Evolutionary conservation across 202 grass and related monocot genomes (phyloP), one percentile per base, ranked within the genome.

Genomic region (Carex sylvatica): DNA sequence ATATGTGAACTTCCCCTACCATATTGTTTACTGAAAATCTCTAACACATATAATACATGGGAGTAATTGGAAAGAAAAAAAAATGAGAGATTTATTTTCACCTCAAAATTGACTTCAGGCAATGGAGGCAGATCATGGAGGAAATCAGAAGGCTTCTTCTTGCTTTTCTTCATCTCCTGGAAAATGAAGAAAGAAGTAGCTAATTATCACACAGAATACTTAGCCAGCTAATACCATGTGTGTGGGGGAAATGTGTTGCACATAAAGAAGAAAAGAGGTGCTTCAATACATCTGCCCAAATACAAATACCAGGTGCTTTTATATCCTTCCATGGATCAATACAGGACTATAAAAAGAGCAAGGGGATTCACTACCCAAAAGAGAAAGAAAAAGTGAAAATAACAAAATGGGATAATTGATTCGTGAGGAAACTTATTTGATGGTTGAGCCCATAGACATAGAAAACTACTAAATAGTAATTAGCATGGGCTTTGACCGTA

Each of bases 111-210:
- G 52, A 66, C 52, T 30, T 83, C 60, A 72, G 91, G 91, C 9
- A 96, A 46, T 16, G 91, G 96, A 14, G 96, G 96, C 3, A 99
- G 87, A 70, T 99, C 91, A 38, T 87, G 89, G 73, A 99, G 96
- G 78, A 99, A 99, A 86, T 99, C 96, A 6, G 93, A 91, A 13
- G 96, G 96, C 88, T 93, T 99, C 30, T 87, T 92, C 33, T 75
- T 76, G 61, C 89, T 89, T 10, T 88, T 85, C 10, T 90, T 88
- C 93, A 96, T 96, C 91, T 99, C 96, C 86, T 82, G 44, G n/a
- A 56, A 82, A 65, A 40, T 40, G 38, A 40, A 51, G 2, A 23
- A 44, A 81, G 0, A 33, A 82, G 7, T 46, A 53, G 4, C 20
- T 82, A 36, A 54, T 82, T 24, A 54, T n/a, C 16, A 40, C 35